phyloP scores from a whole-genome alignment of 1,284 basidiomycete species.

The Ceratobasidium sp. region DNA sequence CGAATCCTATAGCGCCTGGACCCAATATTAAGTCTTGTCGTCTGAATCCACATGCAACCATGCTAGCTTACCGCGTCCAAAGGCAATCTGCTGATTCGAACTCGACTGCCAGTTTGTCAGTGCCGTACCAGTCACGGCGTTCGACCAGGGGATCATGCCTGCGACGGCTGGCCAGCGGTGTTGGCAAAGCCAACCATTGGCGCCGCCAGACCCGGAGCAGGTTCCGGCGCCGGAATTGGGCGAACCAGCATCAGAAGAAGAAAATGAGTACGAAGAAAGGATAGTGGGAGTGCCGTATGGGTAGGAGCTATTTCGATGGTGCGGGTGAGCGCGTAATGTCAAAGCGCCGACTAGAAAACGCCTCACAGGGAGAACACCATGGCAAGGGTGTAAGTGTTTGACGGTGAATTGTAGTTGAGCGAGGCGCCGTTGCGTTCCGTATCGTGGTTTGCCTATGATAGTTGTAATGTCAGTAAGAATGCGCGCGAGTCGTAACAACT shows the following conservation, averaged over 20 bases:
- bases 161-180: constrained; percentile 50
- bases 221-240: constrained; percentile 47
- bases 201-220: constrained; percentile 46
- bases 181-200: constrained; percentile 50
- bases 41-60: too few species aligned
- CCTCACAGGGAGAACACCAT: constrained; percentile 70
- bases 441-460: constrained; percentile 68
- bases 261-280: constrained; percentile 50
- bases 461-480: not conserved
- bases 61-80: constrained; percentile 45
- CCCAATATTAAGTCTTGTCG: not conserved
- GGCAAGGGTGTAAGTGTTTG: constrained; percentile 71
- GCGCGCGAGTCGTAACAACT: not conserved
- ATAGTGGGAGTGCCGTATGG: constrained; percentile 51
- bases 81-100: constrained; percentile 48
- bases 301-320: constrained; percentile 26
- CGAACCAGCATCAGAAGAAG: constrained; percentile 46
- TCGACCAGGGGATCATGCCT: constrained; percentile 48
- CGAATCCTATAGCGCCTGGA: constrained; percentile 62
- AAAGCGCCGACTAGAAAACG: not conserved
- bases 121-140: constrained; percentile 19
- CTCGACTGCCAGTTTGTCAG: constrained; percentile 45
- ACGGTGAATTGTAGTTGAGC: constrained; percentile 69
- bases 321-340: not conserved
- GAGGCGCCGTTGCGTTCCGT: constrained; percentile 73